Base-by-base conservation (phyloP, 805 yeast genomes). In the Teunomyces atbi region DNA sequence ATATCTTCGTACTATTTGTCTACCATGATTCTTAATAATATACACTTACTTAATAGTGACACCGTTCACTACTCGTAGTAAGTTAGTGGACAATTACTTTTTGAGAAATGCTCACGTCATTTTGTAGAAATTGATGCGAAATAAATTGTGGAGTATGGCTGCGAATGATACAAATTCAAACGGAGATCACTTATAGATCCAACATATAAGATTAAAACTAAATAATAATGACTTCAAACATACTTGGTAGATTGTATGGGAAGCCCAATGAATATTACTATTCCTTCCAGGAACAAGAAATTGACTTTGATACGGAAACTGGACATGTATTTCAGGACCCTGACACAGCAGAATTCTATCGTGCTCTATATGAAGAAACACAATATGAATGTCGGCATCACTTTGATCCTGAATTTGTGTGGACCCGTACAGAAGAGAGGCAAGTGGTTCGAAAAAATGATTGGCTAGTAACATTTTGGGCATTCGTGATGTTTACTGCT, bases 391-490 rank as follows among this genome's bases (percentile, higher is more conserved):
- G 84, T 50, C 67, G 78, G 15, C 64, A 69, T 29, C 68, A 68
- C 13, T 78, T 83, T 55, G 88, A 84, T 57, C 84, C 87, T 0
- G 67, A 69, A 0, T 72, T 81, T 30, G 68, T 69, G 8, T 60
- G 65, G 65, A 50, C 58, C 2, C 23, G 35, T 4, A 55, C 51
- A n/a, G 65, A 60, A 38, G 64, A 60, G 36, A 53, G 48, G 26
- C 47, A 47, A 23, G 38, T 60, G 11, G 37, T 55, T 6, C 43
- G 61, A 41, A 59, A 60, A 44, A 50, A 53, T 29, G 58, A 60
- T 45, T 56, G 55, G 54, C 39, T 54, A 19, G 62, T 60, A 29
- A 47, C 62, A 5, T 50, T 60, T 45, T 56, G 59, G 39, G 59
- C 61, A 8, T 57, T 58, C 26, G 33, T 60, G 16, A 48, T 60